Conservation (phyloP, 2,329 filamentous ascomycete species). For the Aspergillus sp. region DNA sequence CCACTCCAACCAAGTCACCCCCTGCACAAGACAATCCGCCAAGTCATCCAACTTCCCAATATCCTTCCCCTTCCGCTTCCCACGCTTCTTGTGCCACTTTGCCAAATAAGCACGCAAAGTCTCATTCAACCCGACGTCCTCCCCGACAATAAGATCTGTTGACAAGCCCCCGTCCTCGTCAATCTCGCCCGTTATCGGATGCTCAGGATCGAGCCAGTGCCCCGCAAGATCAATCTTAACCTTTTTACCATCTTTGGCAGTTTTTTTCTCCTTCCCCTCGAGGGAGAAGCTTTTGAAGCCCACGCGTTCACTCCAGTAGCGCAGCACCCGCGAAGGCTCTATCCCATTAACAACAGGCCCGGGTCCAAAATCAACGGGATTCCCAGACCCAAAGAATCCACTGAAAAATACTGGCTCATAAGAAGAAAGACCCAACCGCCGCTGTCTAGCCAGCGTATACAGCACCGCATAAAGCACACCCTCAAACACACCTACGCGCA, state of each 20-base stretch:
- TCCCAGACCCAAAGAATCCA: slow-evolving; percentile 7
- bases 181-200: background rate
- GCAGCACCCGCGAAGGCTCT: slow-evolving; percentile 48
- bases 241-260: slow-evolving; percentile 33
- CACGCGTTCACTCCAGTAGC: slow-evolving; percentile 43
- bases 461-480: slow-evolving; percentile 71
- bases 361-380: slow-evolving; percentile 25
- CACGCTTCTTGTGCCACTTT: slow-evolving; percentile 20
- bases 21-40: slow-evolving; percentile 72
- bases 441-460: slow-evolving; percentile 46
- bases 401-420: background rate
- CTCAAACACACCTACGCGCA: slow-evolving; percentile 75
- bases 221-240: slow-evolving; percentile 59
- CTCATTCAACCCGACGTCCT: slow-evolving; percentile 11
- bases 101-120: slow-evolving; percentile 23
- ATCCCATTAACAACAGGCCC: slow-evolving; percentile 43
- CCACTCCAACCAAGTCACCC: slow-evolving; percentile 70
- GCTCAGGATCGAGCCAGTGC: slow-evolving; percentile 41
- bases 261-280: slow-evolving; percentile 17
- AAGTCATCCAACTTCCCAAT: slow-evolving; percentile 69
- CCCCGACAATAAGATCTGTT: slow-evolving; percentile 8
- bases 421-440: slow-evolving; percentile 15
- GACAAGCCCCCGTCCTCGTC: background rate
- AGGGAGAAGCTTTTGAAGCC: slow-evolving; percentile 1
- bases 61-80: slow-evolving; percentile 8